Percentiles rank a stretch among this genome's conserved stretches.
Evolutionary conservation across 2,329 filamentous ascomycete species (phyloP).

Genomic region (Coniella lustricola): DNA sequence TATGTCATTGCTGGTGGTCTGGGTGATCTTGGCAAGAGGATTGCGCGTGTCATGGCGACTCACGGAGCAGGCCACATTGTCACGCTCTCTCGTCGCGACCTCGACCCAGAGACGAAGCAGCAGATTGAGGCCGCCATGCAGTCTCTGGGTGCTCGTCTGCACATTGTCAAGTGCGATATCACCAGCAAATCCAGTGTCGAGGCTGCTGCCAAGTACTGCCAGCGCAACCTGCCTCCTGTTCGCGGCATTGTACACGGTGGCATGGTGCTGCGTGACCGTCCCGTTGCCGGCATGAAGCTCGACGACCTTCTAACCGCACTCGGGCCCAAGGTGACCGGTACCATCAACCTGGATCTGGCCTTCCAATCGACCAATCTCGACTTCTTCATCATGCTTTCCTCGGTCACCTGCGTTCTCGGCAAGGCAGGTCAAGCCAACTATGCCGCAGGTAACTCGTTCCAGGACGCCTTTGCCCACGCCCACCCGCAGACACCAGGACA

Average conservation of each 20-base stretch:
- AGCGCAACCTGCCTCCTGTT: slow-evolving; percentile 25
- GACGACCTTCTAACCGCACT: slow-evolving; percentile 7
- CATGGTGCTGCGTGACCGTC: slow-evolving; percentile 29
- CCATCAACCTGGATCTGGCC: slow-evolving; percentile 20
- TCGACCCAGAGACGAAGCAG: slow-evolving; percentile 7
- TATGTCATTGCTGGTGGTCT: slow-evolving; percentile 29
- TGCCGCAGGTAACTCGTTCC: slow-evolving; percentile 30
- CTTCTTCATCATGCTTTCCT: slow-evolving; percentile 36
- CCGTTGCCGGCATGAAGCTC: slow-evolving; percentile 3
- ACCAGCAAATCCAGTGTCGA: slow-evolving; percentile 21
- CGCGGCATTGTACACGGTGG: slow-evolving; percentile 35
- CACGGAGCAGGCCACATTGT: slow-evolving; percentile 26
- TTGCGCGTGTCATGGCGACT: slow-evolving; percentile 22
- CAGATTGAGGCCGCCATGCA: slow-evolving; percentile 14
- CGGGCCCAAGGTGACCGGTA: slow-evolving; percentile 16
- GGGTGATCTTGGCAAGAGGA: slow-evolving; percentile 24
- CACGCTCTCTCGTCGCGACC: slow-evolving; percentile 23
- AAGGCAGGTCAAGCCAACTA: slow-evolving; percentile 32
- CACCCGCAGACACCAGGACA: background rate
- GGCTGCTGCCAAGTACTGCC: slow-evolving; percentile 5
- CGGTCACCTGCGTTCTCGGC: slow-evolving; percentile 30
- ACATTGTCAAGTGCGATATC: slow-evolving; percentile 30
- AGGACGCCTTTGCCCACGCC: slow-evolving; percentile 19
- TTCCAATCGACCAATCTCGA: slow-evolving; percentile 19
- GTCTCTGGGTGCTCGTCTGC: slow-evolving; percentile 14